Evolutionary conservation across 768 basidiomycete genomes (phyloP).

Genomic region (Albatrellus ellisii): DNA sequence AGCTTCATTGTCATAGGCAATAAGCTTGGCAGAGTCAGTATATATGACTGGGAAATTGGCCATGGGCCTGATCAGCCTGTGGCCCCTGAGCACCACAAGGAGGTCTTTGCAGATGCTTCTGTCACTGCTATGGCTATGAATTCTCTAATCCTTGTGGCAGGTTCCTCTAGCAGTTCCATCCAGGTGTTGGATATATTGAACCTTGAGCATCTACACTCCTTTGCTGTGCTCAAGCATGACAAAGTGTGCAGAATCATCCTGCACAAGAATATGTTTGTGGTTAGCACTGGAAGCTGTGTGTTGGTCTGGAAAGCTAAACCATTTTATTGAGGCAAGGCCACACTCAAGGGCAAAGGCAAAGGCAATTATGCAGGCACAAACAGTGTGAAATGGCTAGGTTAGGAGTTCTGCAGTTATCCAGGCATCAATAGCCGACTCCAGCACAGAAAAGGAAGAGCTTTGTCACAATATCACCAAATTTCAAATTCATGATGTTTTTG

Average conservation of each 20-base stretch:
- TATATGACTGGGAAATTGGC: slow-evolving; percentile 37
- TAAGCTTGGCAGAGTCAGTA: slow-evolving; percentile 44
- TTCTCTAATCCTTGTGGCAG: slow-evolving; percentile 45
- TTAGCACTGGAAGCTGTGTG: slow-evolving; percentile 45
- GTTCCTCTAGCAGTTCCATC: slow-evolving; percentile 47
- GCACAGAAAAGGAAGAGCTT: slow-evolving; percentile 50
- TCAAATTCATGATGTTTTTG: slow-evolving; percentile 37
- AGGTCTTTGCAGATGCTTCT: slow-evolving; percentile 50
- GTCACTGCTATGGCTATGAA: slow-evolving; percentile 56
- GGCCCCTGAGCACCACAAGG: slow-evolving; percentile 34
- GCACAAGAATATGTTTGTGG: slow-evolving; percentile 41
- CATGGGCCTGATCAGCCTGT: slow-evolving; percentile 11
- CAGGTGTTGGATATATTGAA: slow-evolving; percentile 56
- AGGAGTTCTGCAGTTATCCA: slow-evolving; percentile 10
- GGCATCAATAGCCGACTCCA: neutral
- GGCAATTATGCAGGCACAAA: too few relatives aligned
- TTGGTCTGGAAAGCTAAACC: slow-evolving; percentile 57
- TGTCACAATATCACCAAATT: slow-evolving; percentile 51
- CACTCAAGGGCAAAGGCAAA: slow-evolving; percentile 15
- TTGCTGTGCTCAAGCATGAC: slow-evolving; percentile 30
- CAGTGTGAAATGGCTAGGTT: slow-evolving; percentile 26
- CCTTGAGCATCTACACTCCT: slow-evolving; percentile 40
- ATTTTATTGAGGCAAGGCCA: slow-evolving; percentile 22
- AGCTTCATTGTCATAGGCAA: slow-evolving; percentile 56
- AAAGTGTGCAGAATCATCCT: slow-evolving; percentile 45